Evolutionary conservation across 495 filamentous ascomycete species (phyloP), one percentile per base, ranked within the genome.

Genomic region (Aspergillus conjunctus): DNA sequence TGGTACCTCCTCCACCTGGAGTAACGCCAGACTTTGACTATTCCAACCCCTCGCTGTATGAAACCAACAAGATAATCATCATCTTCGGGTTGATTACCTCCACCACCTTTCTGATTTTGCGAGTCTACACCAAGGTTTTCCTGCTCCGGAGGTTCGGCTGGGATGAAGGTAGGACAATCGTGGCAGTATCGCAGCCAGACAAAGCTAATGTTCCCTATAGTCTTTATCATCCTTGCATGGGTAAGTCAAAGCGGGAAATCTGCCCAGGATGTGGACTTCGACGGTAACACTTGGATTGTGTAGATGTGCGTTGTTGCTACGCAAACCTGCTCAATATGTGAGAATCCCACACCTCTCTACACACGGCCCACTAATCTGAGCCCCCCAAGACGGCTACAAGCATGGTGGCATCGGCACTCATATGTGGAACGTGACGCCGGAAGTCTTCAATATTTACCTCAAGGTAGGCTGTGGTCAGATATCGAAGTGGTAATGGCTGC

Each of bases 171-270:
- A 54, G 26, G 26, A 26, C 26, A 26, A 26, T 26, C 26, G 26
- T 26, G 2, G 26, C 26, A 26, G 45, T 3, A 41, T 1, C 14
- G 11, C 14, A 4, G 32, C 7, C 7, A 34, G 58, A 33, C 5
- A 20, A 41, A 15, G 20, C 53, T 56, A 11, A 56, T 37, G 14
- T 4, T 20, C 4, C n/a, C 34, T 20, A 31, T 39, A 73, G 70
- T 64, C 20, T 71, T 53, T 17, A 64, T 73, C 8, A 61, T 69
- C 37, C 17, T 64, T 7, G 66, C 68, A 1, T 73, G 71, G 71
- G 68, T 71, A 64, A 18, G 62, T 46, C 66, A 7, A 21, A 17
- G 17, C 7, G 17, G 44, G 45, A 41, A 41, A 41, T 9, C 11
- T n/a, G 5, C 26, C 26, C 26, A 26, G 26, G 5, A 26, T 26